Percentiles rank a stretch among this genome's conserved stretches.
These are phyloP conservation scores for Brassica rapa DNA, from an alignment of 345 rosid species.

Conservation along the genomic window DNA sequence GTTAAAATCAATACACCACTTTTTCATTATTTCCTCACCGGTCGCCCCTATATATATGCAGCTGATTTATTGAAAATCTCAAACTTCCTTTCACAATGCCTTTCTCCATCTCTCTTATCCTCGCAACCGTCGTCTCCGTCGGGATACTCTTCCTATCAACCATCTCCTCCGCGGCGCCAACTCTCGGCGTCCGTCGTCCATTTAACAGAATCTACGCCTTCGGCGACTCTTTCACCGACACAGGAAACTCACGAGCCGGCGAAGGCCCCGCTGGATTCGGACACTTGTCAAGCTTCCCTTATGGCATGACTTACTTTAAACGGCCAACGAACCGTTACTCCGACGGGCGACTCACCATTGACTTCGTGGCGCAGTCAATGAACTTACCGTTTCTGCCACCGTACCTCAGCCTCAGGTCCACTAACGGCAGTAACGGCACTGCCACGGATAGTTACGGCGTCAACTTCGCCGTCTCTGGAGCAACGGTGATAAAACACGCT, in stretches of 20 bases:
- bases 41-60: neutral
- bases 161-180: slow-evolving; percentile 7
- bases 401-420: slow-evolving; percentile 44
- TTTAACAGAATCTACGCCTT: slow-evolving; percentile 83
- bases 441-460: slow-evolving; percentile 50
- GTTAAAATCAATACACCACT: neutral
- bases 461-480: slow-evolving; percentile 91
- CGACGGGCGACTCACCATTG: slow-evolving; percentile 84
- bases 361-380: slow-evolving; percentile 70
- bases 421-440: slow-evolving; percentile 34
- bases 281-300: slow-evolving; percentile 77
- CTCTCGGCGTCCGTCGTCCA: slow-evolving; percentile 38
- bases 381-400: slow-evolving; percentile 79
- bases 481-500: slow-evolving; percentile 72
- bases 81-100: slow-evolving; percentile 29
- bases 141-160: slow-evolving; percentile 31
- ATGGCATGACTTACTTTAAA: slow-evolving; percentile 79
- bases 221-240: slow-evolving; percentile 94
- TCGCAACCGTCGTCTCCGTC: slow-evolving; percentile 25
- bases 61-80: slow-evolving; percentile 1
- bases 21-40: neutral
- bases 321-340: slow-evolving; percentile 88
- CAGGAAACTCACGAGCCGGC: slow-evolving; percentile 75
- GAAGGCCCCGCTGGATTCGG: slow-evolving; percentile 75
- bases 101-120: slow-evolving; percentile 22